phyloP scores from a whole-genome alignment of 2,329 filamentous ascomycete species.

The Xylariales sp. region DNA sequence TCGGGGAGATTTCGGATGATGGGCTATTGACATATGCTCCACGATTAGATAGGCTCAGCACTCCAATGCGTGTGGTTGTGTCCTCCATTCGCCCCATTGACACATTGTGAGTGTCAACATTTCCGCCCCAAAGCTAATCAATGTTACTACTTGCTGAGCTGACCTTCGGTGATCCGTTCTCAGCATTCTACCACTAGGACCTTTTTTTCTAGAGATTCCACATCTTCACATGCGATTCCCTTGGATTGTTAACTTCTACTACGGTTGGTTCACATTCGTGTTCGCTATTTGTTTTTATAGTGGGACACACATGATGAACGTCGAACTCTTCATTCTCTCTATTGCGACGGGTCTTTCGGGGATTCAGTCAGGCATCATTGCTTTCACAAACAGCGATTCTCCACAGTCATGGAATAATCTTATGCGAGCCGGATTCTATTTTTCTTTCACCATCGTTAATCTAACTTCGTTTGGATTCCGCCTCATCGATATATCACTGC shows the following conservation, averaged over 20 bases:
- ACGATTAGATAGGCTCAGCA: neutral
- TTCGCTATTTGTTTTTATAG: neutral
- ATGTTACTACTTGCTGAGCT: neutral
- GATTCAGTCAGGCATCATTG: neutral
- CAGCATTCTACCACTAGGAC: constrained; percentile 7
- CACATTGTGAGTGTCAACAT: neutral
- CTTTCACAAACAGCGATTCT: neutral
- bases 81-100: neutral
- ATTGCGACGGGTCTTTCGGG: neutral
- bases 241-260: neutral
- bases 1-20: no score
- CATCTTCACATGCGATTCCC: constrained; percentile 14
- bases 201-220: constrained; percentile 17
- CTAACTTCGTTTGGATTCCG: neutral
- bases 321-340: neutral
- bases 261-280: neutral
- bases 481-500: neutral
- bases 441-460: neutral
- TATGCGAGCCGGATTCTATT: neutral
- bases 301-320: no score
- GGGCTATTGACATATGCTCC: no score
- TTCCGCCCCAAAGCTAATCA: neutral
- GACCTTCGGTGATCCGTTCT: neutral
- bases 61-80: neutral
- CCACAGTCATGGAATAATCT: neutral